These are phyloP conservation scores for Pythium sukuiense DNA, from an alignment of 352 stramenopile species.

Conservation along the genomic window DNA sequence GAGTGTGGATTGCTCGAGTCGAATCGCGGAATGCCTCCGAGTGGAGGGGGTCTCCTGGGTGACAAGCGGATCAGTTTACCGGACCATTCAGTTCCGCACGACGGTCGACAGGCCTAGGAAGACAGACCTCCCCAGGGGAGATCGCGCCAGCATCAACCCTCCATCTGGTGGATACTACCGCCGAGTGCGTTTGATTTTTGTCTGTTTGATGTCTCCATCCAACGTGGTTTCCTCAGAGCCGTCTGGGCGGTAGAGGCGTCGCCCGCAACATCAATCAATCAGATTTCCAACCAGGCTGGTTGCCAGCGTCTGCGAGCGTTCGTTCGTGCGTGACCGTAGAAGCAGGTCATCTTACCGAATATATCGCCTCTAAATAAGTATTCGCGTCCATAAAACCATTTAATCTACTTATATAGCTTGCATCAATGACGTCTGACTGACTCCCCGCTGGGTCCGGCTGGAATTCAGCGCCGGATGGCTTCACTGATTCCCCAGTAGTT, in stretches of 20 bases:
- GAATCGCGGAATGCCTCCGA: constrained; percentile 22
- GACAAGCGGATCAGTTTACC: background rate
- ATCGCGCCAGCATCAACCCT: constrained; percentile 1
- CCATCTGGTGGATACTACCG: background rate
- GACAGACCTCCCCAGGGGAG: background rate
- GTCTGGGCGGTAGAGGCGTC: constrained; percentile 3
- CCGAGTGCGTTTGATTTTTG: background rate
- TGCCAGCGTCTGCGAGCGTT: background rate
- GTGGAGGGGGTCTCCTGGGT: background rate
- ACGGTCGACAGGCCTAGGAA: background rate
- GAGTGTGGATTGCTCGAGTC: background rate
- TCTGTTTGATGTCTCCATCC: background rate
- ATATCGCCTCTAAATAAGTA: background rate
- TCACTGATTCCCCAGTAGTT: background rate
- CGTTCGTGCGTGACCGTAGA: background rate
- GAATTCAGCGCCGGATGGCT: background rate
- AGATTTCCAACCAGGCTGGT: background rate
- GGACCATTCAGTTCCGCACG: constrained; percentile 1
- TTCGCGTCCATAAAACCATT: background rate
- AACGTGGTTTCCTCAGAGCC: background rate
- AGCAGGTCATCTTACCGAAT: background rate
- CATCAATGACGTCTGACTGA: background rate
- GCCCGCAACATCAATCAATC: background rate
- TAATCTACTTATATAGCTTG: too few species aligned
- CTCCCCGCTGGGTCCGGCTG: background rate